Conservation (phyloP, 179 eudicot species). For the Beta corolliflora region DNA sequence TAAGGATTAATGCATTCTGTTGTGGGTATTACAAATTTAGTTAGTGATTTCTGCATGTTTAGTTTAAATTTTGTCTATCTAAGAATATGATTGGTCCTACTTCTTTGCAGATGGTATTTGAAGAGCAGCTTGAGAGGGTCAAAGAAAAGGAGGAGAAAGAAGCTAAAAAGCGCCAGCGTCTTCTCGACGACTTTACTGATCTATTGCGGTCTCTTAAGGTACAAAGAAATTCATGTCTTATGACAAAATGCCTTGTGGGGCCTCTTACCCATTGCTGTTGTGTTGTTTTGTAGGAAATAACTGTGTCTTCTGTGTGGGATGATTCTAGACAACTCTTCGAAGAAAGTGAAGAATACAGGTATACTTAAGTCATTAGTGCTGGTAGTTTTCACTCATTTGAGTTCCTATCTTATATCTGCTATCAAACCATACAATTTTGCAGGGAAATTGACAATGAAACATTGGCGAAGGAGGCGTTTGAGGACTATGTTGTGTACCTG, state of each 20-base stretch:
- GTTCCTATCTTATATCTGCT: background rate
- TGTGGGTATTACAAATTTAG: background rate
- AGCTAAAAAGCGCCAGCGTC: conserved; percentile 86
- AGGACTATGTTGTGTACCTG: conserved; percentile 61
- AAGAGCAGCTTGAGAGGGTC: conserved; percentile 87
- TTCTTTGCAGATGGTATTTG: conserved; percentile 74
- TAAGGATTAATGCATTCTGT: background rate
- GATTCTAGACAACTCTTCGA: conserved; percentile 76
- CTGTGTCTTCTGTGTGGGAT: conserved; percentile 76
- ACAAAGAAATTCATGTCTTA: conserved; percentile 13
- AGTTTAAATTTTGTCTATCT: background rate
- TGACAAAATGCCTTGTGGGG: background rate
- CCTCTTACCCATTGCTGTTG: background rate
- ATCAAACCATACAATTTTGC: conserved; percentile 15
- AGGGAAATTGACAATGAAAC: conserved; percentile 82
- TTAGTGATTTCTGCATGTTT: background rate
- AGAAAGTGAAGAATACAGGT: conserved; percentile 92
- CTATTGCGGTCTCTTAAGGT: conserved; percentile 75
- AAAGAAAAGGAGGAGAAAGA: conserved; percentile 98
- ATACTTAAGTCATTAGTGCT: conserved; percentile 15
- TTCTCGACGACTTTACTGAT: conserved; percentile 78
- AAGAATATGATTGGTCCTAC: background rate
- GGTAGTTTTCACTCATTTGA: background rate
- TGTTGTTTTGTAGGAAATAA: conserved; percentile 58
- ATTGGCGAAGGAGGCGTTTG: conserved; percentile 67